Evolutionary conservation across 306 rosid species (phyloP), one percentile per base, ranked within the genome.

Genomic region (Citrullus mucosospermus): DNA sequence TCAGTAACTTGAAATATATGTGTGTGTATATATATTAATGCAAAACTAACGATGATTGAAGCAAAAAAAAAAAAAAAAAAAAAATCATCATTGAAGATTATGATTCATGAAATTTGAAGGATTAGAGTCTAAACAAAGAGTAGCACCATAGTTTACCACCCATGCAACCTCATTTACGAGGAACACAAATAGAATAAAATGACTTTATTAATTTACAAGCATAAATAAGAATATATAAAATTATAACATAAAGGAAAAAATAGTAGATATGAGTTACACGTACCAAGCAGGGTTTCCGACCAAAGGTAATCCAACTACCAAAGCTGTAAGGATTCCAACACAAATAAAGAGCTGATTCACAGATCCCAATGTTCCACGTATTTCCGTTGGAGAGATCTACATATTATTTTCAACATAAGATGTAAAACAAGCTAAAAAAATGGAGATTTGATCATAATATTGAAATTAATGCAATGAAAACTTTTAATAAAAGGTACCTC

Each of bases 361-460:
- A 53, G 98, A 90, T 81, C 98, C 98, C 78, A 94, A 96, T 41
- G 97, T 90, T 60, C 98, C 98, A 4, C 98, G 97, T 79, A 89
- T 90, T 84, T 94, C 94, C 0, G 98, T 94, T 76, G 98, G 98
- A 57, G 98, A 94, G 81, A 94, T 94, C 98, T 94, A 85, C 34
- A 58, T 44, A 12, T 65, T 41, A 14, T 67, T 67, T 71, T 80
- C 62, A 60, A 46, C 79, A 69, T 6, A 50, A 9, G 14, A 61
- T 80, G 76, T 25, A 75, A 34, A 75, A 51, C 28, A 77, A 46
- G 56, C 4, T 28, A 46, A 39, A 17, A 30, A 28, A 36, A n/a
- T 17, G 63, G 18, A 18, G 4, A 59, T 55, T 48, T 48, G 41
- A 48, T 71, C 58, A 28, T 15, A 71, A 14, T 72, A 48, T 72